Base-by-base conservation (phyloP, 768 basidiomycete genomes). In the Kwoniella sp. region DNA sequence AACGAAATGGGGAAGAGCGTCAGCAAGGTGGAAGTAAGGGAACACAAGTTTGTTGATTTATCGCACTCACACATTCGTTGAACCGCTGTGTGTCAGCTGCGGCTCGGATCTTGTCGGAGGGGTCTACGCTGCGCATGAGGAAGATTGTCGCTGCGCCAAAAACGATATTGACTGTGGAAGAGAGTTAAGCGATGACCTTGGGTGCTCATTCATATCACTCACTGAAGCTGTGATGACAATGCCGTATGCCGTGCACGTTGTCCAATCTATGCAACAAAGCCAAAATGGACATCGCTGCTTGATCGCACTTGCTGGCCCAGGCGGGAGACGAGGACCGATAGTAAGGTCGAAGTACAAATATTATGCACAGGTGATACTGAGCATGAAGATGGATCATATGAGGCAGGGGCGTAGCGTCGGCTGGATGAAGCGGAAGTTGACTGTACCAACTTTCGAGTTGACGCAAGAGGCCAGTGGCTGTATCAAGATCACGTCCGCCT, bases 121-220 rank as follows among this genome's bases (percentile, higher is more conserved):
- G 24, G 24, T 62, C 62, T 12, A 60, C 58, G 24, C 53, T 55
- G 15, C 54, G 60, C 40, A 68, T 37, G 1, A 68, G 48, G 36
- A 68, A 68, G 29, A 68, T 60, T 2, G 67, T 68, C 30, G 67
- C 67, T 2, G 67, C 61, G 27, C 62, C 67, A 33, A 68, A 68
- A 6, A 68, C 52, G 19, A 64, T 56, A 24, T 68, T 68, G 51
- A 68, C 67, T 68, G 44, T 19, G 6, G 25, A 7, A 25, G 7
- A 26, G 17, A 25, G 3, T 19, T 46, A 21, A 36, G 46, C 24
- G 24, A 55, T 9, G 24, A 13, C 3, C 40, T 15, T 26, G 15
- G 19, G 9, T 44, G 54, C 40, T n/a, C 49, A 9, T 44, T 19
- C 8, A 19, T 15, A 9, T 19, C n/a, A 68, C 62, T 60, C 33